These are phyloP conservation scores for Mycena epipterygia DNA, from an alignment of 768 basidiomycete genomes.

Conservation along the genomic window DNA sequence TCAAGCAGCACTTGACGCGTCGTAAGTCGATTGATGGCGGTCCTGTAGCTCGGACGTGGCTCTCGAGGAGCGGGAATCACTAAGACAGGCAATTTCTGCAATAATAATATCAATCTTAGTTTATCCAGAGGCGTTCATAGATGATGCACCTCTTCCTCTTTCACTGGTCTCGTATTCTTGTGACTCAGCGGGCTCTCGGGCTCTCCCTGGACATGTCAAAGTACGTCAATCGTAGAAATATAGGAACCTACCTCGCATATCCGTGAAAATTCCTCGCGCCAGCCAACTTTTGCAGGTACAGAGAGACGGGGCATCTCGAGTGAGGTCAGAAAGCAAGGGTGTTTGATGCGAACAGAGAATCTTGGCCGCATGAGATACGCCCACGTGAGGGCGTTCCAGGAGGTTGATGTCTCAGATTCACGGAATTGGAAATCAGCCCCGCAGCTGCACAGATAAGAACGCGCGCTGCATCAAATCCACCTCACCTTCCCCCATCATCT, in stretches of 20 bases:
- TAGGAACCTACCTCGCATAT: neutral
- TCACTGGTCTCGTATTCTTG: neutral
- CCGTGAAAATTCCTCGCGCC: too few species aligned
- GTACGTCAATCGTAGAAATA: too few species aligned
- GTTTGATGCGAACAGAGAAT: too few species aligned
- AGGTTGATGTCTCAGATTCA: neutral
- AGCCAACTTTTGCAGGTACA: neutral
- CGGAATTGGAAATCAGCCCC: neutral
- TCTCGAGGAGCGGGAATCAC: neutral
- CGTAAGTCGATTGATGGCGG: neutral
- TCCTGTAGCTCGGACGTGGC: neutral
- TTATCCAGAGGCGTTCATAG: too few species aligned
- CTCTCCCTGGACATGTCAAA: neutral
- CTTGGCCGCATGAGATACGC: neutral
- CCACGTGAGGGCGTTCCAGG: slow-evolving; percentile 5
- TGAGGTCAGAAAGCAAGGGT: too few species aligned
- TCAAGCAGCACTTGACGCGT: neutral
- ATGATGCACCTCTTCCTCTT: neutral
- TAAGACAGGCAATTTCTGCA: neutral
- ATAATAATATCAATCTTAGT: too few species aligned
- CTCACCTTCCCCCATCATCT: neutral
- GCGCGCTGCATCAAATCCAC: neutral
- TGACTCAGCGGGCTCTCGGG: neutral
- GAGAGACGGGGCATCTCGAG: neutral
- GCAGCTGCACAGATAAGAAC: neutral